Base-by-base conservation (phyloP, 2,329 filamentous ascomycete species). In the Fusarium sp. region DNA sequence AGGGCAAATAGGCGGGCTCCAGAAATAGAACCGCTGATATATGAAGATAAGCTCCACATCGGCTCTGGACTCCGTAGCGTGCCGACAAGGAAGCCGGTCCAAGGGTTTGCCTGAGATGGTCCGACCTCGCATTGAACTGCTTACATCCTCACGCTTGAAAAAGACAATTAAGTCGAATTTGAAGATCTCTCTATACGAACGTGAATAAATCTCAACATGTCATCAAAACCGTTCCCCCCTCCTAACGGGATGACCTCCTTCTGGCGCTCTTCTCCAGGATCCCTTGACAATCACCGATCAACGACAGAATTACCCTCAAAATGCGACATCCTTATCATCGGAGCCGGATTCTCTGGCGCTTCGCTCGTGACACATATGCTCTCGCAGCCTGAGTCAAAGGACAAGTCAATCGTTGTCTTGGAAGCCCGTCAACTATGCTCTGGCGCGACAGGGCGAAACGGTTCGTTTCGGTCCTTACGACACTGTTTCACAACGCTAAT, bases 321-420 rank as follows among this genome's bases (percentile, higher is more conserved):
- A 35, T 81, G 79, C 35, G 85, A 87, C 50, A 82, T 88, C 56
- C 80, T 83, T 22, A 83, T 88, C 41, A 81, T 87, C 14, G 86
- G 86, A 1, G 82, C 83, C 6, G 86, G 86, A 1, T 86, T 83
- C 60, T 80, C 85, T 9, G 86, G 86, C 6, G 81, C 82, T 2
- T 81, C 82, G 3, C 81, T 83, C 9, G 83, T 82, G 0, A 85
- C 85, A 48, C 82, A 87, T 65, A 79, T 82, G n/a, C 60, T 81
- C 22, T 73, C 77, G 38, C 68, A 68, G 2, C 4, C 55, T 20
- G 61, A 68, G 2, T 64, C 63, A 7, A 72, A 72, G 18, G 59
- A 14, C 26, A 76, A 75, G 3, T 73, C 67, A 3, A 78, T 83
- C 18, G 71, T 78, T 0, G 65, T 83, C 18, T 71, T 84, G 3